These are phyloP conservation scores for Aureobasidium melanogenum DNA, from an alignment of 2,329 filamentous ascomycete genomes.

Conservation along the genomic window DNA sequence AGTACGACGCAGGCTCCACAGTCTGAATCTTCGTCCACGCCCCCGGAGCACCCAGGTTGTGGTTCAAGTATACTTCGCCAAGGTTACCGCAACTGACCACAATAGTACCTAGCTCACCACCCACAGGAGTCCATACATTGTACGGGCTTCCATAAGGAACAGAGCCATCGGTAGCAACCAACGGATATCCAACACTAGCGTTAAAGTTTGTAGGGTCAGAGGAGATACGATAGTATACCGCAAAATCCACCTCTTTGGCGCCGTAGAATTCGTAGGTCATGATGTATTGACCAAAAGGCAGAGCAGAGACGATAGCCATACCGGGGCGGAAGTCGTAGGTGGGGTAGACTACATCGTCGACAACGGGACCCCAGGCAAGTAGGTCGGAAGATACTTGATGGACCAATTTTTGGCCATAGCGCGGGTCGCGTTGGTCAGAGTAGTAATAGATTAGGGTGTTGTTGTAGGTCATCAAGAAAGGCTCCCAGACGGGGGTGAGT, in stretches of 20 bases:
- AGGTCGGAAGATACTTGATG: conserved; percentile 56
- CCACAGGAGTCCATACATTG: conserved; percentile 43
- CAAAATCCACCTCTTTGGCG: conserved; percentile 35
- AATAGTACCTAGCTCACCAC: conserved; percentile 40
- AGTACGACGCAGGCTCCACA: conserved; percentile 36
- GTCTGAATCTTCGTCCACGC: conserved; percentile 39
- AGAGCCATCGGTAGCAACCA: conserved; percentile 38
- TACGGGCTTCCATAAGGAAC: conserved; percentile 41
- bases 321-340: conserved; percentile 56
- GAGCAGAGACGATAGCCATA: conserved; percentile 52
- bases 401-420: conserved; percentile 58
- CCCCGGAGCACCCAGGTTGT: conserved; percentile 33
- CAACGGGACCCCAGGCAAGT: conserved; percentile 47
- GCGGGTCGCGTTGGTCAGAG: conserved; percentile 59
- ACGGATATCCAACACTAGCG: conserved; percentile 29
- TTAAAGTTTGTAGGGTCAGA: conserved; percentile 40
- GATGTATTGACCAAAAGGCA: conserved; percentile 54
- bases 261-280: conserved; percentile 57
- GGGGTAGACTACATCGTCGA: conserved; percentile 56
- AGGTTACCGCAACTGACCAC: conserved; percentile 36
- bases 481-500: conserved; percentile 63
- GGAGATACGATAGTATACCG: conserved; percentile 45
- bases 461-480: conserved; percentile 53
- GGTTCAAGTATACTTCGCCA: conserved; percentile 40
- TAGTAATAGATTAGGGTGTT: conserved; percentile 58